Conservation (phyloP, 805 yeast species). For the Nakazawaea laoshanensis region DNA sequence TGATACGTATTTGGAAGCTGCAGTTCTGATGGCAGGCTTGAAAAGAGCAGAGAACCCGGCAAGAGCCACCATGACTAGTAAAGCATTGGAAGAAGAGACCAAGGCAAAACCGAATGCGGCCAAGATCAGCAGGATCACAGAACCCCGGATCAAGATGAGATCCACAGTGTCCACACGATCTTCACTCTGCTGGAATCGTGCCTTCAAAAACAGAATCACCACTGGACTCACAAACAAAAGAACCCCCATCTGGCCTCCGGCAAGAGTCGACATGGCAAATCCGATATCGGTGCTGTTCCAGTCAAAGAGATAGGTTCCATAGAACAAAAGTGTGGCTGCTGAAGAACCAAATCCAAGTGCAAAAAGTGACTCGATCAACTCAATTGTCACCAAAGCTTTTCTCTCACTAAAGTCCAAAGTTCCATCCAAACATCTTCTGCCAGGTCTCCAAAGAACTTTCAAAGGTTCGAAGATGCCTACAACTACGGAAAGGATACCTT, state of each 20-base stretch:
- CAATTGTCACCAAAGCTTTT: constrained; percentile 36
- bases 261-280: too few species aligned
- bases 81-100: constrained; percentile 3
- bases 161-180: constrained; percentile 48
- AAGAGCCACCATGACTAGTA: constrained; percentile 3
- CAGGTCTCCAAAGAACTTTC: constrained; percentile 35
- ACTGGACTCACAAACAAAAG: constrained; percentile 47
- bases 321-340: constrained; percentile 36
- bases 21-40: constrained; percentile 51
- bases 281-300: constrained; percentile 50
- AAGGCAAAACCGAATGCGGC: constrained; percentile 6
- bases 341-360: constrained; percentile 28
- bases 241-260: constrained; percentile 48
- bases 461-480: constrained; percentile 42
- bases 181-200: constrained; percentile 24
- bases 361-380: constrained; percentile 41
- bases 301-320: constrained; percentile 40
- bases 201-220: constrained; percentile 27
- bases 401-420: constrained; percentile 26
- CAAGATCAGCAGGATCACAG: constrained; percentile 12
- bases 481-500: too few species aligned
- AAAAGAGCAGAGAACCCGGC: constrained; percentile 34
- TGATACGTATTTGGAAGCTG: constrained; percentile 54
- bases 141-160: constrained; percentile 24
- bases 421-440: too few species aligned